Evolutionary conservation across 345 rosid species (phyloP).

Genomic region (Acer yangbiense): DNA sequence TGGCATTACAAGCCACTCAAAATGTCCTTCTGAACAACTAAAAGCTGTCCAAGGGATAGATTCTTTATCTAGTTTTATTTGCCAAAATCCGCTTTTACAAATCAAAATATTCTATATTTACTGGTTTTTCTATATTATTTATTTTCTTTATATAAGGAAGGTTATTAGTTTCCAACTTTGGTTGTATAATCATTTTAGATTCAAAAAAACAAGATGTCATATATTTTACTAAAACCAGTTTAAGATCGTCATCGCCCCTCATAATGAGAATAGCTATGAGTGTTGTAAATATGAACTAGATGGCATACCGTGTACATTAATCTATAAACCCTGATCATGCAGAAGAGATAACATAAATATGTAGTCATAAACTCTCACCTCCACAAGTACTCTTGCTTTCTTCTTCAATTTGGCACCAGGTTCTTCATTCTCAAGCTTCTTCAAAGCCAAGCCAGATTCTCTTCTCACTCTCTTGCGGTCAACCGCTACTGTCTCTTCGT

Average conservation of each 20-base stretch:
- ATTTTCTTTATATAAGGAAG: too few species aligned
- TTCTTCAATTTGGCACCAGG: slow-evolving; percentile 54
- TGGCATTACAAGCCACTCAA: too few species aligned
- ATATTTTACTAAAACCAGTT: neutral
- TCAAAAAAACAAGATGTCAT: neutral
- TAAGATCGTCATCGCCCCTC: neutral
- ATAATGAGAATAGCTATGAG: neutral
- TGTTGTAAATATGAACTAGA: neutral
- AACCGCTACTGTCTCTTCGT: slow-evolving; percentile 37
- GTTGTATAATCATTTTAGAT: neutral
- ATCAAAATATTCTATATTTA: too few species aligned
- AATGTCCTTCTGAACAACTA: too few species aligned
- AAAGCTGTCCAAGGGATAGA: too few species aligned
- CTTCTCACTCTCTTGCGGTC: slow-evolving; percentile 46
- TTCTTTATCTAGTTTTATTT: too few species aligned
- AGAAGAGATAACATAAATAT: neutral
- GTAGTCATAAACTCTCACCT: slow-evolving; percentile 50
- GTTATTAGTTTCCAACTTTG: too few species aligned
- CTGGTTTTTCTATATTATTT: too few species aligned
- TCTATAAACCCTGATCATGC: neutral
- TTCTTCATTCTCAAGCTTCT: slow-evolving; percentile 49
- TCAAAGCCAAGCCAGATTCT: slow-evolving; percentile 31
- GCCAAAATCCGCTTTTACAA: too few species aligned
- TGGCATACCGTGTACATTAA: neutral
- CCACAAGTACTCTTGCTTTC: slow-evolving; percentile 72